Base-by-base conservation (phyloP, 1,284 basidiomycete species). In the Sanghuangporus baumii region DNA sequence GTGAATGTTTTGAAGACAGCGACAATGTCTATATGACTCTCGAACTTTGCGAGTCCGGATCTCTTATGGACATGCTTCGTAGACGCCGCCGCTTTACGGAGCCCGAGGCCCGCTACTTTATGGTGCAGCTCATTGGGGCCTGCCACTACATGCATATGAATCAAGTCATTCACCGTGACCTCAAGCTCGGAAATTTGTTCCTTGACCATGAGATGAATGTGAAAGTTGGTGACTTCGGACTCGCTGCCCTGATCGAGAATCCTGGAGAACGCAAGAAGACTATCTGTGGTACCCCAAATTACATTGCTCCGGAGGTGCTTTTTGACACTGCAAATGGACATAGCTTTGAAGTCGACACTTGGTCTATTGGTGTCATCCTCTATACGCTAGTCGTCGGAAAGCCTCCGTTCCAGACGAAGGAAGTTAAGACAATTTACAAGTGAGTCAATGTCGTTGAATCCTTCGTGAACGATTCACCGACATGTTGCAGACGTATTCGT, bases 181-280 rank as follows among this genome's bases (percentile, higher is more conserved):
- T 98, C 66, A 98, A 97, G 75, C 84, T 98, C 6, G 96, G 96
- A 36, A 98, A 99, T 75, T 81, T 99, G 57, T 96, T 99, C 76
- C 83, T 98, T 54, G 96, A 98, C 72, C 77, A 78, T 55, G 84
- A 90, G 69, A 96, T 98, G 94, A 93, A 97, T 71, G 81, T 98
- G 73, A 96, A 98, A 73, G 94, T 99, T 26, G 96, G 95, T 26
- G 96, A 99, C 77, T 98, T 99, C 76, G 96, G 97, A 9, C 81
- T 99, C 20, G 96, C 97, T 0, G 96, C 97, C 1, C 82, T 99
- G 61, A 96, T 99, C 60, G 96, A 98, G 76, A 95, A 88, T 73
- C 92, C 92, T 9, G 96, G 96, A 1, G 97, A 99, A 74, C 79
- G 96, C 68, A 98, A 98, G 81, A 98, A 97, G 85, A 99, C 96